Conservation (phyloP, 495 filamentous ascomycete genomes). For the Aspergillus affinis region DNA sequence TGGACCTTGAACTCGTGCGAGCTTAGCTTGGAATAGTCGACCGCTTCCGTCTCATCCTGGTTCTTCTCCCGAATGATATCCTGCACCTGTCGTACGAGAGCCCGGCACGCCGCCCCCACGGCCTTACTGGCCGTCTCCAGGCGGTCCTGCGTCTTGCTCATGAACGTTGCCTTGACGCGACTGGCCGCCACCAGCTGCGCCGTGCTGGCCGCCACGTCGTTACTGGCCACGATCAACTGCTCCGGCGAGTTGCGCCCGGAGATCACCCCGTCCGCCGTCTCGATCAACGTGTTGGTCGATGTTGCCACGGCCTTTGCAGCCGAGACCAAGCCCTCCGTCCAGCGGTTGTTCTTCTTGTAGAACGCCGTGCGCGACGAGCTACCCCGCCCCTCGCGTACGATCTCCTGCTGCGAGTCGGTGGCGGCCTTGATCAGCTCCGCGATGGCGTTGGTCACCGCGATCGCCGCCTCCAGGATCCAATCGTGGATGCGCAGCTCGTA, state of each 20-base stretch:
- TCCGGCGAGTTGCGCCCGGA: conserved; percentile 88
- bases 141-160: conserved; percentile 91
- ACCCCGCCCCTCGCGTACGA: conserved; percentile 92
- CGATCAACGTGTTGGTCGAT: conserved; percentile 92
- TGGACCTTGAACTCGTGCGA: conserved; percentile 96
- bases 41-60: conserved; percentile 68
- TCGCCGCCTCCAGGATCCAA: conserved; percentile 87
- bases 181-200: conserved; percentile 95
- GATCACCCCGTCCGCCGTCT: conserved; percentile 95
- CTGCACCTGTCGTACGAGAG: conserved; percentile 90
- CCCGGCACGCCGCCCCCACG: conserved; percentile 82
- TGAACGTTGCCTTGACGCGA: conserved; percentile 95
- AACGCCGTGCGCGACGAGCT: conserved; percentile 88
- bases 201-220: conserved; percentile 93
- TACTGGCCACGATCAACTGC: conserved; percentile 95
- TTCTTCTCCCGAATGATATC: conserved; percentile 85
- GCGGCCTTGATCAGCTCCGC: conserved; percentile 95
- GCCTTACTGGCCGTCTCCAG: conserved; percentile 91
- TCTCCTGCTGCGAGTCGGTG: conserved; percentile 91
- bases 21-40: conserved; percentile 84
- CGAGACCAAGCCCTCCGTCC: conserved; percentile 96
- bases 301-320: conserved; percentile 92
- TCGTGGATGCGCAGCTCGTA: conserved; percentile 96
- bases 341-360: conserved; percentile 98
- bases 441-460: conserved; percentile 95